Base-by-base conservation (phyloP, 2,329 filamentous ascomycete genomes). In the Penicillium aurantiogriseum region DNA sequence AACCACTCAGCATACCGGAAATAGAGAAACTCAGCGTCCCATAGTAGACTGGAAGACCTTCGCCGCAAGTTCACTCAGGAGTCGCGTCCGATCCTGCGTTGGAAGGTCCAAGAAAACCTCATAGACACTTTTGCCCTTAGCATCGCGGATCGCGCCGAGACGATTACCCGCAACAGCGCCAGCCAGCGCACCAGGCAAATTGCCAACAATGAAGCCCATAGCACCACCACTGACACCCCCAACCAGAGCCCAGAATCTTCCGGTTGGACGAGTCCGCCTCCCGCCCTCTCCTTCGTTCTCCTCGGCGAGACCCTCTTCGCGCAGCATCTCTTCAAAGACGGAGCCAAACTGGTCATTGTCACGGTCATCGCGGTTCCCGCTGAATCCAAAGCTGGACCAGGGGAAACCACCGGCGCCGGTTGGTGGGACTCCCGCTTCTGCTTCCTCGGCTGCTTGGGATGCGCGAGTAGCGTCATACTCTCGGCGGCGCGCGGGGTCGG, bases 111-210 rank as follows among this genome's bases (percentile, higher is more conserved):
- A 69, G 73, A 93, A 97, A 17, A 97, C 94, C 29, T 87, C 82
- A 75, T 95, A 97, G 6, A 99, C 94, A 71, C 91, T 96, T 86
- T 97, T 97, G 23, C 92, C 92, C 76, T 87, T 92, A 33, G 89
- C 86, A 77, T 99, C 94, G 56, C 94, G 82, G 21, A 99, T 85
- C 7, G 91, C 90, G 0, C 94, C 94, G n/a, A 97, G 77, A 51
- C 92, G 79, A 76, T 97, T 97, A 11, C 94, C 94, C 0, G 92
- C 93, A 2, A 97, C 92, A 2, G 91, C 91, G 3, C 94, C 94
- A 0, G 93, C 93, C 38, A 97, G 75, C 69, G 93, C 83, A 0
- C 94, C 94, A 0, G 93, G 90, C 48, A 97, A 85, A 72, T 97
- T 97, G 29, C 88, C 94, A 27, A 97, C 84, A 65, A 99, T 99